Evolutionary conservation across 2,329 filamentous ascomycete species (phyloP), one percentile per base, ranked within the genome.

Genomic region (Metarhizium guizhouense): DNA sequence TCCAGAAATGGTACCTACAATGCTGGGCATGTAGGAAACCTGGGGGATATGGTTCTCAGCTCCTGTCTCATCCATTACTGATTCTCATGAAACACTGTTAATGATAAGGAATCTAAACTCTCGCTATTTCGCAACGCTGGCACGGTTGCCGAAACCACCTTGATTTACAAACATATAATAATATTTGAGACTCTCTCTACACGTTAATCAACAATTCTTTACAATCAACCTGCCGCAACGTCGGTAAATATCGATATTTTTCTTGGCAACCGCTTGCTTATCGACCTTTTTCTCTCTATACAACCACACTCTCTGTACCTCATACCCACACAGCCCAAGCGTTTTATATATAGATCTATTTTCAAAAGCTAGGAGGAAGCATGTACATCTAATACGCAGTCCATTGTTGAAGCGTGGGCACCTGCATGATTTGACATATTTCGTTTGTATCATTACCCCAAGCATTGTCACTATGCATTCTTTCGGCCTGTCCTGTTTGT

Each of bases 21-120:
- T 63, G 43, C 58, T 66, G 58, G 58, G 63, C 52, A 63, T 67
- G 60, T 67, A 62, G 53, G 29, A 5, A 30, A 29, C 25, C 25
- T 16, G 14, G 10, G 4, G 7, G 16, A 11, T 20, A 45, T 20
- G 42, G n/a, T 16, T 25, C 18, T 6, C 42, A 18, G 25, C 18
- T 20, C n/a, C 6, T 7, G 6, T 16, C 3, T 20, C 42, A 8
- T 18, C 10, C n/a, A 45, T 8, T 14, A 43, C 6, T 43, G 40
- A 14, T 16, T 43, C 40, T 43, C 16, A n/a, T 18, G 40, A 6
- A 20, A 45, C 10, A 18, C 6, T 20, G 18, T 13, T 13, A 45
- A 20, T 20, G 42, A 25, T n/a, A n/a, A 10, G n/a, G 10, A 30
- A 48, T 18, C 10, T 25, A 25, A 25, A 25, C 25, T 25, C 25